Evolutionary conservation across 306 rosid genomes (phyloP).

Genomic region (Sesbania bispinosa): DNA sequence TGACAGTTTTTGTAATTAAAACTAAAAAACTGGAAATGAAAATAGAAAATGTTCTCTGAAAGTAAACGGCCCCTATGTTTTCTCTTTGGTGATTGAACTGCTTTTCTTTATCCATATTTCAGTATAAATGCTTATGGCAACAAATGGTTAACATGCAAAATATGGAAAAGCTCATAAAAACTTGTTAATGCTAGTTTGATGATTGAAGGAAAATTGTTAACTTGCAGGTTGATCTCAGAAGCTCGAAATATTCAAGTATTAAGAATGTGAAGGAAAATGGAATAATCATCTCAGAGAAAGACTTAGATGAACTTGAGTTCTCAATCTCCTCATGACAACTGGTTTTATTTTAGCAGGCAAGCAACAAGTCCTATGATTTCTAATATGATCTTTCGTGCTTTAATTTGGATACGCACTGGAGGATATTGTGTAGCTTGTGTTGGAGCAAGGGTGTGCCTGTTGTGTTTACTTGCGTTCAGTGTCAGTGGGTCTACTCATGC

Average conservation of each 20-base stretch:
- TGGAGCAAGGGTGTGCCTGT: too few relatives aligned
- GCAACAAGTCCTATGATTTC: conserved; percentile 50
- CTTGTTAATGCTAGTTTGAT: conserved; percentile 24
- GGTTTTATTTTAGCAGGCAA: conserved; percentile 47
- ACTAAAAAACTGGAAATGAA: too few relatives aligned
- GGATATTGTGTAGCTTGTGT: too few relatives aligned
- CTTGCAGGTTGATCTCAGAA: conserved; percentile 82
- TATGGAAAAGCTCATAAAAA: background rate
- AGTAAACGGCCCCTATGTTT: too few relatives aligned
- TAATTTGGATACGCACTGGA: too few relatives aligned
- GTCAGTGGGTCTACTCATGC: too few relatives aligned
- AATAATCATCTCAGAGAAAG: conserved; percentile 16
- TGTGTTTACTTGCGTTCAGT: too few relatives aligned
- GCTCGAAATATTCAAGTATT: conserved; percentile 49
- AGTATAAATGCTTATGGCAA: conserved; percentile 17
- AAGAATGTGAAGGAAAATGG: conserved; percentile 55
- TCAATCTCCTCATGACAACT: conserved; percentile 17
- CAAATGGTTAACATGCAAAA: conserved; percentile 3
- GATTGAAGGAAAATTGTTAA: conserved; percentile 31
- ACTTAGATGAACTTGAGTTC: conserved; percentile 9
- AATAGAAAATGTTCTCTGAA: too few relatives aligned
- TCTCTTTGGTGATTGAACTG: conserved; percentile 1
- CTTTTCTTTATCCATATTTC: conserved; percentile 6
- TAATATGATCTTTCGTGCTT: too few relatives aligned
- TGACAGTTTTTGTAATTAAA: too few relatives aligned